These are phyloP conservation scores for Lactarius tabidus DNA, from an alignment of 768 basidiomycete species.

Conservation along the genomic window DNA sequence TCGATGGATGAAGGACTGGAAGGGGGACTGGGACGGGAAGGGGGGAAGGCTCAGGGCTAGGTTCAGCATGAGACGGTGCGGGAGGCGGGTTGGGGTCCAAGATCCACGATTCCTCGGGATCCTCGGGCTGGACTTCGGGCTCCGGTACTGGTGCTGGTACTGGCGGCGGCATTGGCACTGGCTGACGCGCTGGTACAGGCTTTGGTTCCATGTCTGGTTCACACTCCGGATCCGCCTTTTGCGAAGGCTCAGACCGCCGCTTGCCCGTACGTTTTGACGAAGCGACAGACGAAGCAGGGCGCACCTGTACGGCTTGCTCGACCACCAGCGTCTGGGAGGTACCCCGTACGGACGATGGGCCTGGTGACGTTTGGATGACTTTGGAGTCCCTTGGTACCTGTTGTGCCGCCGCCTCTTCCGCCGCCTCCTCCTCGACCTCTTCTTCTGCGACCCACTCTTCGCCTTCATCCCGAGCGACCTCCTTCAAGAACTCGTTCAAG, in stretches of 20 bases:
- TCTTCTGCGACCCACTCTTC: conserved; percentile 21
- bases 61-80: conserved; percentile 1
- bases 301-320: conserved; percentile 1
- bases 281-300: background rate
- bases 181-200: background rate
- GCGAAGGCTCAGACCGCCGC: conserved; percentile 2
- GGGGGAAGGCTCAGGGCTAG: conserved; percentile 11
- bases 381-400: background rate
- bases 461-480: conserved; percentile 23
- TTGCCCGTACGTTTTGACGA: conserved; percentile 11
- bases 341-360: conserved; percentile 5
- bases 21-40: conserved; percentile 18
- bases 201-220: background rate
- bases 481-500: conserved; percentile 21
- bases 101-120: background rate
- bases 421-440: conserved; percentile 1
- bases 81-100: background rate
- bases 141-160: background rate
- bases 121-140: conserved; percentile 3
- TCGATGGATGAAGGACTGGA: conserved; percentile 18
- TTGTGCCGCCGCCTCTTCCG: background rate
- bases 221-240: background rate
- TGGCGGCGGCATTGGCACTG: background rate
- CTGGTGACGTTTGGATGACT: background rate
- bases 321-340: conserved; percentile 11